Percentiles rank a stretch among this genome's conserved stretches.
Conservation (phyloP, 768 basidiomycete species). For the Suillus americanus region DNA sequence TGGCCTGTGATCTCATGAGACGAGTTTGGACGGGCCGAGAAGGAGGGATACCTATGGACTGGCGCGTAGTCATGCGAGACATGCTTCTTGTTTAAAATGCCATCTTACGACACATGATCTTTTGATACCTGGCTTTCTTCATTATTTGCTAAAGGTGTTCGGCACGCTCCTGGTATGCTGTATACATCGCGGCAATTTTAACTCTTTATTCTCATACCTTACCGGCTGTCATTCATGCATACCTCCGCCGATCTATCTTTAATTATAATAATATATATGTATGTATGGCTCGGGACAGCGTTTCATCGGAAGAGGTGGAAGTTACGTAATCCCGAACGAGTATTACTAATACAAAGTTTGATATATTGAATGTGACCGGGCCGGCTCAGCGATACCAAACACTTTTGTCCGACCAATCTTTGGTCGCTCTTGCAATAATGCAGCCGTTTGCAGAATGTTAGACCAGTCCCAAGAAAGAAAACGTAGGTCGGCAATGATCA, state of each 20-base stretch:
- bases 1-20: conserved; percentile 53
- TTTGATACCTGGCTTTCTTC: not conserved
- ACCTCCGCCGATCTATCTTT: not conserved
- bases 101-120: not conserved
- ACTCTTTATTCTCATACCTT: not conserved
- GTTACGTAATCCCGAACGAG: not conserved
- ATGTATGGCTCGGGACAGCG: not conserved
- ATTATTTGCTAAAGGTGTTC: not conserved
- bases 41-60: conserved; percentile 46
- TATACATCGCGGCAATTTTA: not conserved
- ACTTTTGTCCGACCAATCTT: not conserved
- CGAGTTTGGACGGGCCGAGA: conserved; percentile 54
- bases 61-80: conserved; percentile 57
- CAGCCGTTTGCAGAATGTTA: not conserved
- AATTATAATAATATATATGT: not conserved
- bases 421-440: not conserved
- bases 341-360: not conserved
- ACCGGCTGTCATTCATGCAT: not conserved
- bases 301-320: not conserved
- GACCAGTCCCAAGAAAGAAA: not conserved
- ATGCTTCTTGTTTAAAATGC: conserved; percentile 60
- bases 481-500: not conserved
- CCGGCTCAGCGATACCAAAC: not conserved
- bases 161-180: not conserved
- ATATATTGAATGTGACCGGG: no score